A percentile compares a stretch with the other conserved stretches of the same genome.
Conservation (phyloP, 257 asterid genomes). For the Oldenlandia corymbosa region DNA sequence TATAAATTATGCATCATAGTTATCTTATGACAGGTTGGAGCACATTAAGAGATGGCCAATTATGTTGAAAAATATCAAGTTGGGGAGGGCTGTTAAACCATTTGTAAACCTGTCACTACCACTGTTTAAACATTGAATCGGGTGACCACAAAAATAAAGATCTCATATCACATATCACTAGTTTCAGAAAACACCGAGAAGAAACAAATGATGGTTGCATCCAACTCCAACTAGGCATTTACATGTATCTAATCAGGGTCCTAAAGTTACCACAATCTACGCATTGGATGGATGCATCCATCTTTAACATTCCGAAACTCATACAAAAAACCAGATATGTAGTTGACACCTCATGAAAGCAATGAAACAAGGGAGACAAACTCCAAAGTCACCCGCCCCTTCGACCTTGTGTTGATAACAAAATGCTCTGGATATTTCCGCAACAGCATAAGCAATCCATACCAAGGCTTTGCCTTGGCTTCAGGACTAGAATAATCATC, state of each 20-base stretch:
- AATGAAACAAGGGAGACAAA: conserved; percentile 89
- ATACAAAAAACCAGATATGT: conserved; percentile 8
- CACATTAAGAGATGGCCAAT: too few relatives aligned
- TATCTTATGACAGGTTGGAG: too few relatives aligned
- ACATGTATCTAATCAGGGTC: neutral
- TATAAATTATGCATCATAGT: too few relatives aligned
- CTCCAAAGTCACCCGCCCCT: conserved; percentile 67
- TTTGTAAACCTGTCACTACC: too few relatives aligned
- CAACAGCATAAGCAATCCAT: conserved; percentile 72
- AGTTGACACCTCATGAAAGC: conserved; percentile 46
- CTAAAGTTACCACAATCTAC: neutral
- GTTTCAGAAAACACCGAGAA: too few relatives aligned
- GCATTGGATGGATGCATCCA: neutral
- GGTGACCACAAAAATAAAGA: neutral
- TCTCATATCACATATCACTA: neutral
- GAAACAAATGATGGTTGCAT: neutral
- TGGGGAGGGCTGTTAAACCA: too few relatives aligned
- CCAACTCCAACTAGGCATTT: neutral
- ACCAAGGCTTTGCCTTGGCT: conserved; percentile 84
- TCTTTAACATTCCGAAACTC: neutral
- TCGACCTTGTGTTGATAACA: conserved; percentile 81
- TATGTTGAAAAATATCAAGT: too few relatives aligned
- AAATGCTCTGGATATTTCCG: conserved; percentile 91
- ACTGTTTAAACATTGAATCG: too few relatives aligned
- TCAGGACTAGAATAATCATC: conserved; percentile 66